Evolutionary conservation across 768 basidiomycete species (phyloP), one percentile per base, ranked within the genome.

Genomic region (Cystofilobasidium bisporidii): DNA sequence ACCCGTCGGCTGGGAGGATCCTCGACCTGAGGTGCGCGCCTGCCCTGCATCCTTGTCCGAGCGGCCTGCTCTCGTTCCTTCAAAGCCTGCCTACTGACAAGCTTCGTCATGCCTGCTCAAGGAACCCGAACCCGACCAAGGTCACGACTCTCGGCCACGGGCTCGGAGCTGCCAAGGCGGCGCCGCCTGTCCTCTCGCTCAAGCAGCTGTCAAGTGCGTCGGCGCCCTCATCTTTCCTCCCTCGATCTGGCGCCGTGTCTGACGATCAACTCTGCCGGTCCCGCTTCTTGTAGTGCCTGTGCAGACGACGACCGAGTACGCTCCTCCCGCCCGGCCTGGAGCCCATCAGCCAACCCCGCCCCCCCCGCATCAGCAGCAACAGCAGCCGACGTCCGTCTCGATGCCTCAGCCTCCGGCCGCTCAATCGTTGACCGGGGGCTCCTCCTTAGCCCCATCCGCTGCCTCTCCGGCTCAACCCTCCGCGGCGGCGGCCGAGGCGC

Each of bases 1-100:
- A 94, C 73, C 71, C 72, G 8, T 85, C 85, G 2, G 80, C 85
- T 12, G 77, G 84, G 22, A 61, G 76, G 36, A 70, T 71, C 8
- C 61, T 78, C 56, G 76, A 78, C 67, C 69, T 77, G 53, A 71
- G 77, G 76, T 76, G 47, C 63, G 76, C n/a, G n/a, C n/a, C n/a
- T n/a, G n/a, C n/a, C n/a, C n/a, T n/a, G n/a, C n/a, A n/a, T n/a
- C n/a, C n/a, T n/a, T n/a, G n/a, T n/a, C n/a, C n/a, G n/a, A n/a
- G n/a, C n/a, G n/a, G n/a, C n/a, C n/a, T n/a, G n/a, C n/a, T n/a
- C n/a, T n/a, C n/a, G n/a, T n/a, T n/a, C n/a, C n/a, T n/a, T n/a
- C n/a, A n/a, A n/a, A n/a, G n/a, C n/a, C n/a, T n/a, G n/a, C n/a
- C n/a, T n/a, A n/a, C n/a, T n/a, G n/a, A n/a, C n/a, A n/a, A n/a